Evolutionary conservation across 2,329 filamentous ascomycete species (phyloP).

Genomic region (Colletotrichum tofieldiae): DNA sequence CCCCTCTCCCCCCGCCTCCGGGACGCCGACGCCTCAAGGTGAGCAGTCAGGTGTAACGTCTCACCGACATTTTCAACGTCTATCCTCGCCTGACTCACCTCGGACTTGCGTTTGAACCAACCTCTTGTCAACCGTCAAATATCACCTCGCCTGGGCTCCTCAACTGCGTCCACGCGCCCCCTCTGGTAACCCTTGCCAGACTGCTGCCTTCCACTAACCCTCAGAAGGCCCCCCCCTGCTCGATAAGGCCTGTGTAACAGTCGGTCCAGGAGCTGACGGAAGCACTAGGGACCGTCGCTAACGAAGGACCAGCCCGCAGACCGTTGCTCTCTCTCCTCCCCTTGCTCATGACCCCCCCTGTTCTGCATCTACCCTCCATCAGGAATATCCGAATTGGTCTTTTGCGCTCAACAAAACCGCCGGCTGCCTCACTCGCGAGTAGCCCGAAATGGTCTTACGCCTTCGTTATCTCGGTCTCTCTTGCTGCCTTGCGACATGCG

Average conservation of each 20-base stretch:
- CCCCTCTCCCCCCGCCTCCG: no score
- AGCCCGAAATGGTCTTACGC: not conserved
- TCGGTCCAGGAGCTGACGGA: conserved; percentile 31
- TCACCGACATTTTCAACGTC: conserved; percentile 34
- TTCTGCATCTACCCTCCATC: conserved; percentile 41
- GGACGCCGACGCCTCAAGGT: conserved; percentile 17
- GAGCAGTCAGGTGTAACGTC: conserved; percentile 42
- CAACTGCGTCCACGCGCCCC: conserved; percentile 1
- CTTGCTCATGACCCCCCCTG: conserved; percentile 38
- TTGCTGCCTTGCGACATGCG: conserved; percentile 8
- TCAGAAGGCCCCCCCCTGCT: not conserved
- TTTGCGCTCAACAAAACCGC: conserved; percentile 2
- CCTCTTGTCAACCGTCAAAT: conserved; percentile 11
- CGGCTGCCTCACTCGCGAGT: not conserved
- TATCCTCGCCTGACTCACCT: conserved; percentile 15
- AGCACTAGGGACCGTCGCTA: conserved; percentile 35
- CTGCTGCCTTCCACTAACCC: conserved; percentile 8
- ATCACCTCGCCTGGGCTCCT: conserved; percentile 1
- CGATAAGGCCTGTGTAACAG: conserved; percentile 23
- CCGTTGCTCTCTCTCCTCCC: conserved; percentile 23
- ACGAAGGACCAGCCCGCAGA: conserved; percentile 38
- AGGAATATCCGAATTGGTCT: conserved; percentile 12
- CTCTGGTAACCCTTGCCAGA: conserved; percentile 22
- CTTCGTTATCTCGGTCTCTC: not conserved
- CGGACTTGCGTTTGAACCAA: not conserved